A percentile compares a stretch with the other conserved stretches of the same genome.
These are phyloP conservation scores for Linderniella brevidens DNA, from an alignment of 257 asterid genomes.

Conservation along the genomic window DNA sequence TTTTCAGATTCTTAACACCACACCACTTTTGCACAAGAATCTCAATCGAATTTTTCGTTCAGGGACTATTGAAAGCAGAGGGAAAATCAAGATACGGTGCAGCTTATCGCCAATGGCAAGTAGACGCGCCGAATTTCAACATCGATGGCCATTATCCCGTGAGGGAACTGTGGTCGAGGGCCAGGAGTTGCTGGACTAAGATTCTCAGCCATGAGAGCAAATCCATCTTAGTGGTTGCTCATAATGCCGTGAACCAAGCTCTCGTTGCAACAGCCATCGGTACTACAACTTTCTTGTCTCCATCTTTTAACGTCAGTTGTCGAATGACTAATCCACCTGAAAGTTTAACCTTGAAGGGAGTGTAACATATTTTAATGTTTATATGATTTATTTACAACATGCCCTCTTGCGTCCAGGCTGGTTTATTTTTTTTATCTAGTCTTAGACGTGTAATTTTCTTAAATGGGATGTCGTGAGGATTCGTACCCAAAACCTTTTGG, in stretches of 20 bases:
- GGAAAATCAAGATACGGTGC: constrained; percentile 76
- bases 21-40: background rate
- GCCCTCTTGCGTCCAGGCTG: too few relatives aligned
- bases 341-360: too few relatives aligned
- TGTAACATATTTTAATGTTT: too few relatives aligned
- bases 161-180: constrained; percentile 84
- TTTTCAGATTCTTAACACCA: background rate
- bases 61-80: constrained; percentile 87
- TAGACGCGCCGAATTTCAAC: constrained; percentile 63
- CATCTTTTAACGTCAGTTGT: too few relatives aligned
- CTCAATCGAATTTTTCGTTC: constrained; percentile 3
- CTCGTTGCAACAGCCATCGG: constrained; percentile 93
- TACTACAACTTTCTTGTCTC: constrained; percentile 13
- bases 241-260: constrained; percentile 96
- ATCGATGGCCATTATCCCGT: constrained; percentile 91
- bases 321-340: too few relatives aligned
- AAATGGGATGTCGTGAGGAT: too few relatives aligned
- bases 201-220: constrained; percentile 62
- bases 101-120: constrained; percentile 84
- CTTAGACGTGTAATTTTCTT: too few relatives aligned
- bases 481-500: too few relatives aligned
- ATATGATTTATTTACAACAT: too few relatives aligned
- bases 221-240: constrained; percentile 84
- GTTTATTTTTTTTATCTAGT: too few relatives aligned
- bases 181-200: constrained; percentile 67